A percentile compares a stretch with the other conserved stretches of the same genome.
phyloP scores from a whole-genome alignment of 768 basidiomycete genomes.

The Kwoniella dendrophila region DNA sequence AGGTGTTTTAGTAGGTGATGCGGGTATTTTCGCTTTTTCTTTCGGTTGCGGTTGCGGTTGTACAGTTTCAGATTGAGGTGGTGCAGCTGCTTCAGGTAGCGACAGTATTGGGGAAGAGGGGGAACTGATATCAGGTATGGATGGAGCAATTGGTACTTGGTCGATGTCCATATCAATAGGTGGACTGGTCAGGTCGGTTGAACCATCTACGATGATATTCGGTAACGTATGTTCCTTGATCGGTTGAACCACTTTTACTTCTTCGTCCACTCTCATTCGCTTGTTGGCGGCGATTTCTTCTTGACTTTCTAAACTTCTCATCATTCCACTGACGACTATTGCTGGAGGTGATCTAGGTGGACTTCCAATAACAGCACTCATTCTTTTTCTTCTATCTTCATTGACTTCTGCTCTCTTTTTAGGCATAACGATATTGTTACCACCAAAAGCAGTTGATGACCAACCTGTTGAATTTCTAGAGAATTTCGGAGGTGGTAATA shows the following conservation, averaged over 20 bases:
- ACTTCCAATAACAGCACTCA: slow-evolving; percentile 22
- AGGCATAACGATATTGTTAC: slow-evolving; percentile 36
- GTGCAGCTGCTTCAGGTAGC: not conserved
- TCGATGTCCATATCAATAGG: slow-evolving; percentile 9
- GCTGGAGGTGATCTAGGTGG: slow-evolving; percentile 17
- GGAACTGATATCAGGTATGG: not conserved
- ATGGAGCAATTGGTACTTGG: slow-evolving; percentile 2
- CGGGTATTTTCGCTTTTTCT: not conserved
- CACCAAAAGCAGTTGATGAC: slow-evolving; percentile 7
- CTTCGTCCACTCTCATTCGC: slow-evolving; percentile 9
- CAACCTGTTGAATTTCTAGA: slow-evolving; percentile 18
- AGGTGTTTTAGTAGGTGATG: slow-evolving; percentile 4
- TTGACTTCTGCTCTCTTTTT: slow-evolving; percentile 31
- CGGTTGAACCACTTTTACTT: not conserved
- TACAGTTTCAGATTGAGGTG: not conserved
- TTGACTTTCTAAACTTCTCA: slow-evolving; percentile 20
- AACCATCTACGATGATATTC: not conserved
- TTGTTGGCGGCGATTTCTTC: slow-evolving; percentile 22
- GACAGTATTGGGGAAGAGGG: not conserved
- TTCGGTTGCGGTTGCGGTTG: not conserved
- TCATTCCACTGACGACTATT: slow-evolving; percentile 12
- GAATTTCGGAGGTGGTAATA: slow-evolving; percentile 39
- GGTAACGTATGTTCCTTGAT: not conserved
- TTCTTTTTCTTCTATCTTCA: slow-evolving; percentile 31
- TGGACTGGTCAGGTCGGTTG: not conserved